Conservation (phyloP, 2,329 filamentous ascomycete species). For the Raffaelea ambrosiae region DNA sequence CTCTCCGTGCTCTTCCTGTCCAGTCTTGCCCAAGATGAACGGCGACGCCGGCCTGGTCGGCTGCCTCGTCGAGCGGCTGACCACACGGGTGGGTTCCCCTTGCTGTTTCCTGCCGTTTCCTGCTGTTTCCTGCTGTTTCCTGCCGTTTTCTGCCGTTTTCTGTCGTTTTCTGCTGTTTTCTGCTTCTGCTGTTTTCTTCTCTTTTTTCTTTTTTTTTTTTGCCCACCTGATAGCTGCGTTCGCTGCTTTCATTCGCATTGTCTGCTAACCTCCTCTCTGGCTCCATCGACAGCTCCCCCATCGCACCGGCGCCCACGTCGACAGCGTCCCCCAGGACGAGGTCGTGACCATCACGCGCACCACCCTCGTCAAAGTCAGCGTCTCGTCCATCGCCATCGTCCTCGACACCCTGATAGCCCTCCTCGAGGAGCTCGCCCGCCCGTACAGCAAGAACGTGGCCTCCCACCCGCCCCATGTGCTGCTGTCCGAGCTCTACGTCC, state of each 20-base stretch:
- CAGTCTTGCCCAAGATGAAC: conserved; percentile 36
- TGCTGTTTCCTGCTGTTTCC: background rate
- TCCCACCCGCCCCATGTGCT: conserved; percentile 52
- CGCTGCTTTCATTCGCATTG: background rate
- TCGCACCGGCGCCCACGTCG: conserved; percentile 48
- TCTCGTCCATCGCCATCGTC: conserved; percentile 42
- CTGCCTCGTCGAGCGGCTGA: conserved; percentile 54
- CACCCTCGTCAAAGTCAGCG: conserved; percentile 53
- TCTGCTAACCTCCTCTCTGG: conserved; percentile 4
- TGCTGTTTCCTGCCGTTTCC: conserved; percentile 7
- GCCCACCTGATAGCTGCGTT: too few relatives aligned
- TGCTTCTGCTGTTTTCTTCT: too few relatives aligned
- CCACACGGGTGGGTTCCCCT: conserved; percentile 43
- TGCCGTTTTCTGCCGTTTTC: too few relatives aligned
- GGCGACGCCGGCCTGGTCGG: conserved; percentile 51
- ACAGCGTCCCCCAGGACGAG: conserved; percentile 52
- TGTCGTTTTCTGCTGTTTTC: too few relatives aligned
- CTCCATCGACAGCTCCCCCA: conserved; percentile 47
- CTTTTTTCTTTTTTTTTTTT: too few relatives aligned
- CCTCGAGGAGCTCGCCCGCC: conserved; percentile 49
- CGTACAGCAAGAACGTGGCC: conserved; percentile 37
- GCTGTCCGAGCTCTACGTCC: conserved; percentile 56
- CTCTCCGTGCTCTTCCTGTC: too few relatives aligned
- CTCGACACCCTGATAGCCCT: conserved; percentile 48
- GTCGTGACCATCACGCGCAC: conserved; percentile 51